phyloP scores from a whole-genome alignment of 2,329 filamentous ascomycete genomes.

The Epichloe amarillans region DNA sequence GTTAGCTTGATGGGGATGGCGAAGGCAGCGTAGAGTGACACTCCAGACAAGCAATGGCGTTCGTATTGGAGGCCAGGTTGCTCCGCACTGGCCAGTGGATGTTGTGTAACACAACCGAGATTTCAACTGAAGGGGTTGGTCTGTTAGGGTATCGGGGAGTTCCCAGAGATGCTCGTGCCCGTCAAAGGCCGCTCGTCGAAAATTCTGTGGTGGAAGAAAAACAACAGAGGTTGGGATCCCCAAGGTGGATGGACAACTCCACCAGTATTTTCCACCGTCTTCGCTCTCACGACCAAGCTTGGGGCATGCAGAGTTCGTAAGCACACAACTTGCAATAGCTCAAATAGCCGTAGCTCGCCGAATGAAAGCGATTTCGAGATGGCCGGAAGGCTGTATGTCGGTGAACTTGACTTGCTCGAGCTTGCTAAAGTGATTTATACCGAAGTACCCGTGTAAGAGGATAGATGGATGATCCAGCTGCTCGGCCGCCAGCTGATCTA shows the following conservation, averaged over 20 bases:
- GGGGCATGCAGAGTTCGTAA: not conserved
- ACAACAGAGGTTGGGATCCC: not conserved
- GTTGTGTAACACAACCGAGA: conserved; percentile 4
- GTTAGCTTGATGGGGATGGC: conserved; percentile 1
- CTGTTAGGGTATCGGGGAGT: not conserved
- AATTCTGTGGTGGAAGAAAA: not conserved
- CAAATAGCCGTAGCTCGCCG: not conserved
- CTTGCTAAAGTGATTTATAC: not conserved
- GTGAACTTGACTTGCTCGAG: not conserved
- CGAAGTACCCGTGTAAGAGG: not conserved
- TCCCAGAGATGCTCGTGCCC: not conserved
- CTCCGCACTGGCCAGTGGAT: not conserved
- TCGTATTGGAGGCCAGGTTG: not conserved
- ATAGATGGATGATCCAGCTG: not conserved
- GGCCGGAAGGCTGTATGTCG: not conserved
- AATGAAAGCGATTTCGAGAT: not conserved
- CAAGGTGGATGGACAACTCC: not conserved
- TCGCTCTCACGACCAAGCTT: not conserved
- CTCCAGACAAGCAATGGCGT: not conserved
- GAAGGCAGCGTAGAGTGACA: not conserved
- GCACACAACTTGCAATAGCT: not conserved
- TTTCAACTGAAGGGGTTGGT: not conserved
- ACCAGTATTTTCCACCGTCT: not conserved
- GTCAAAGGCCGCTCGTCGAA: not conserved
- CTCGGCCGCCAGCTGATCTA: not conserved